These are phyloP conservation scores for Aspergillus bertholletiae DNA, from an alignment of 495 filamentous ascomycete genomes.

Conservation along the genomic window DNA sequence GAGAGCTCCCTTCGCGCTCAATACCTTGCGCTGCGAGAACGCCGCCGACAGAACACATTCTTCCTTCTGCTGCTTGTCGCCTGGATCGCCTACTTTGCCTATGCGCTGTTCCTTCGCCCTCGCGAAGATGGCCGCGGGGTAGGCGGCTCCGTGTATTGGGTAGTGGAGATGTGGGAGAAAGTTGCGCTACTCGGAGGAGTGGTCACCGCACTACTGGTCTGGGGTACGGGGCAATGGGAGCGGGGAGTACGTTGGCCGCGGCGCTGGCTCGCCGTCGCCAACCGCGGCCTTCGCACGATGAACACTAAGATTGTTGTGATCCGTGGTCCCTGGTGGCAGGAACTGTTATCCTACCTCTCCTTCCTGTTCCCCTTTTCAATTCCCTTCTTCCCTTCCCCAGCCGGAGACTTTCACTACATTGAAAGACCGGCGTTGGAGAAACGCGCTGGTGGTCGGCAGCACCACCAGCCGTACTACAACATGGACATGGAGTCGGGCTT, in stretches of 20 bases:
- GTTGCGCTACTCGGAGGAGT: conserved; percentile 84
- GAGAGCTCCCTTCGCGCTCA: conserved; percentile 91
- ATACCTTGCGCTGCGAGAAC: conserved; percentile 82
- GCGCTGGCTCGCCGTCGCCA: conserved; percentile 82
- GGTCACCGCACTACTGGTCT: conserved; percentile 77
- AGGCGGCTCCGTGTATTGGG: conserved; percentile 93
- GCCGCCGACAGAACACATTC: conserved; percentile 92
- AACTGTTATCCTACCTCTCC: conserved; percentile 62
- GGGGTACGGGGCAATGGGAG: conserved; percentile 94
- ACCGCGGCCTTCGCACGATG: conserved; percentile 84
- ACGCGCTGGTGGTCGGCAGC: conserved; percentile 31
- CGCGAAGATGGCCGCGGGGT: conserved; percentile 87
- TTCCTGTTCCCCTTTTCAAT: conserved; percentile 73
- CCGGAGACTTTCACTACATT: conserved; percentile 64
- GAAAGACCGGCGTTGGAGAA: conserved; percentile 50
- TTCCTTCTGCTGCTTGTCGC: conserved; percentile 73
- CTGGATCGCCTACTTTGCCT: conserved; percentile 81
- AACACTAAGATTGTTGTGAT: conserved; percentile 94
- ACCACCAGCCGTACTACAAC: conserved; percentile 38
- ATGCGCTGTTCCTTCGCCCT: conserved; percentile 82
- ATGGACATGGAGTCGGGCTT: conserved; percentile 54
- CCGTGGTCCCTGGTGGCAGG: conserved; percentile 77
- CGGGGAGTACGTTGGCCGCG: conserved; percentile 91
- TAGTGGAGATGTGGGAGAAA: conserved; percentile 82
- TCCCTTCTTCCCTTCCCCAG: conserved; percentile 58